These are phyloP conservation scores for Russula foetens DNA, from an alignment of 768 basidiomycete genomes.

Conservation along the genomic window DNA sequence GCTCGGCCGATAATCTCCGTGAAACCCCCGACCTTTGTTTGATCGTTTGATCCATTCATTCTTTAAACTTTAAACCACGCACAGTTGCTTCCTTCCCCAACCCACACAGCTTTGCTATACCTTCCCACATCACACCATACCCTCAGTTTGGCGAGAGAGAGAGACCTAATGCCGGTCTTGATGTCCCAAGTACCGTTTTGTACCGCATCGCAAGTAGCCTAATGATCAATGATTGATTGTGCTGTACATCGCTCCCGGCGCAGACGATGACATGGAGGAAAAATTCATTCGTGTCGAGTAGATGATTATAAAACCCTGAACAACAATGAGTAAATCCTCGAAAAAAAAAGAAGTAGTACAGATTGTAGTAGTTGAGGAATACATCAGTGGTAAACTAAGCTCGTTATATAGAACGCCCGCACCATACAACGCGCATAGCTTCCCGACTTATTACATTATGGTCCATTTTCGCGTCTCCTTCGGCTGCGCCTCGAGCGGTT, in stretches of 20 bases:
- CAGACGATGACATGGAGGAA: too few relatives aligned
- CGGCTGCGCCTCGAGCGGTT: slow-evolving; percentile 48
- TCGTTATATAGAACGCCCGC: not conserved
- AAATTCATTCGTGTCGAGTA: not conserved
- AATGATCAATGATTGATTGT: not conserved
- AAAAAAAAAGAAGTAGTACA: slow-evolving; percentile 12
- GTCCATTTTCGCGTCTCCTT: slow-evolving; percentile 36
- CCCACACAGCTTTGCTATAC: not conserved
- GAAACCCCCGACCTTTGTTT: not conserved
- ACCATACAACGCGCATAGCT: not conserved
- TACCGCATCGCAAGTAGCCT: not conserved
- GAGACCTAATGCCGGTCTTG: not conserved
- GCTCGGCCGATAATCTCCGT: not conserved
- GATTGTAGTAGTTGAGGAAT: slow-evolving; percentile 1
- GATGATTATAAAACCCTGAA: not conserved
- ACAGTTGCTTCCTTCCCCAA: not conserved
- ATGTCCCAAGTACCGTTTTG: not conserved
- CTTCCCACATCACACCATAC: not conserved
- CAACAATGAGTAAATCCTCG: not conserved
- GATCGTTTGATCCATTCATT: not conserved
- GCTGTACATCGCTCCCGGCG: not conserved
- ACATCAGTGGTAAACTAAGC: slow-evolving; percentile 9
- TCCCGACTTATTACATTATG: not conserved
- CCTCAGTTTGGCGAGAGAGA: not conserved
- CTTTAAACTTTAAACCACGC: too few relatives aligned